Conservation (phyloP, 2,329 filamentous ascomycete genomes). For the Penicillium sp. region DNA sequence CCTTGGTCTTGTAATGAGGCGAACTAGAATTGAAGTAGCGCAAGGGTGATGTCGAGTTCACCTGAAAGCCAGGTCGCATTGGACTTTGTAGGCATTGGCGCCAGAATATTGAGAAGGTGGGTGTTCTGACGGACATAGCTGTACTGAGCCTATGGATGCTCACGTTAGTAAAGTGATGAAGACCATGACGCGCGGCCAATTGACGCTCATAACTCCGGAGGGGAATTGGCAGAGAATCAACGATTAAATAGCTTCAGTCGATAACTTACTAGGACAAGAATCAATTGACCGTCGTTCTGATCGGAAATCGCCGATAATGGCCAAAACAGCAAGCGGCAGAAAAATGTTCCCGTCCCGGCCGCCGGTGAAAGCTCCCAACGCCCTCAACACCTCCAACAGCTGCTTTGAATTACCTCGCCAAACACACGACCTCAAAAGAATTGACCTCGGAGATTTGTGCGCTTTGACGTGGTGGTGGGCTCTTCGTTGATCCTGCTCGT, state of each 20-base stretch:
- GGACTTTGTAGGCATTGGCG: constrained; percentile 26
- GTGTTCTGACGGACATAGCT: constrained; percentile 34
- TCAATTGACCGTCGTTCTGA: constrained; percentile 24
- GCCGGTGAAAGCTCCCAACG: constrained; percentile 42
- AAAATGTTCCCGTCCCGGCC: constrained; percentile 43
- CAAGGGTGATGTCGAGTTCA: constrained; percentile 22
- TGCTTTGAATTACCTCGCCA: constrained; percentile 8
- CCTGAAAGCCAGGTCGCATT: constrained; percentile 16
- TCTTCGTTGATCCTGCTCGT: constrained; percentile 26
- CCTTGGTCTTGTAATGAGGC: constrained; percentile 23
- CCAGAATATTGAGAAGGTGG: constrained; percentile 30
- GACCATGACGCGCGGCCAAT: not conserved
- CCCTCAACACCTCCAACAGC: constrained; percentile 35
- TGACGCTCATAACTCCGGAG: not conserved
- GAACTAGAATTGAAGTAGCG: constrained; percentile 34
- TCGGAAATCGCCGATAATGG: constrained; percentile 23
- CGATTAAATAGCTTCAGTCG: not conserved
- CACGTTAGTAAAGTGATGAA: constrained; percentile 13
- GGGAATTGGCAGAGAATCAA: not conserved
- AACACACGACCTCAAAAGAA: constrained; percentile 13
- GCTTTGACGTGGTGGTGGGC: constrained; percentile 28
- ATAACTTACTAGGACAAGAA: constrained; percentile 18
- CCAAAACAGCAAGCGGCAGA: constrained; percentile 34
- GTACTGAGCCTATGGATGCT: constrained; percentile 11
- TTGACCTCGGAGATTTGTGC: constrained; percentile 18